Conservation (phyloP, 345 rosid species). For the Citrus australasica region DNA sequence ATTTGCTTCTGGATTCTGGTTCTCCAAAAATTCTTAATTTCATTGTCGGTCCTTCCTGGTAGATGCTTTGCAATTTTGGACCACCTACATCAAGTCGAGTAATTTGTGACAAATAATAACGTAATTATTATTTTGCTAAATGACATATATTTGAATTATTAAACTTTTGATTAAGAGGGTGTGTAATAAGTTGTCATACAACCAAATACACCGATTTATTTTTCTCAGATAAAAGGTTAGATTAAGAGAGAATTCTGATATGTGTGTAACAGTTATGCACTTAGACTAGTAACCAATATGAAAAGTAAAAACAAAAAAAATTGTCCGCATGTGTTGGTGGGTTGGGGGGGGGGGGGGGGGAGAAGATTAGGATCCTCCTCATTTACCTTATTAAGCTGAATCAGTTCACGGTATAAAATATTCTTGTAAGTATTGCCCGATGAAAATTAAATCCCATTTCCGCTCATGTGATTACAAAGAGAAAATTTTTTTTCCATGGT, state of each 20-base stretch:
- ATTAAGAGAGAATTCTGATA: no score
- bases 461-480: not conserved
- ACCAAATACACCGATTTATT: not conserved
- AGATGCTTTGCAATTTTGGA: slow-evolving; percentile 93
- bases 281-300: no score
- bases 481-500: not conserved
- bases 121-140: not conserved
- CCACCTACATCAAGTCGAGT: slow-evolving; percentile 44
- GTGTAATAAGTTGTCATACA: not conserved
- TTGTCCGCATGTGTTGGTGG: not conserved
- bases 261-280: no score
- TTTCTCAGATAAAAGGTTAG: no score
- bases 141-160: not conserved
- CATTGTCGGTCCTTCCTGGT: slow-evolving; percentile 98
- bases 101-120: no score
- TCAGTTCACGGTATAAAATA: not conserved
- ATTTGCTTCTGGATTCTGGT: slow-evolving; percentile 90
- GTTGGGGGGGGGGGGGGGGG: no score
- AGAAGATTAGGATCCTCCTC: not conserved
- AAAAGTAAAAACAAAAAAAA: no score
- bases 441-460: not conserved
- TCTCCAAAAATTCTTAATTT: slow-evolving; percentile 96
- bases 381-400: not conserved
- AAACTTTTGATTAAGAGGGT: not conserved
- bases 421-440: not conserved